phyloP scores from a whole-genome alignment of 1,284 basidiomycete species.

The Stygiomarasmius scandens region DNA sequence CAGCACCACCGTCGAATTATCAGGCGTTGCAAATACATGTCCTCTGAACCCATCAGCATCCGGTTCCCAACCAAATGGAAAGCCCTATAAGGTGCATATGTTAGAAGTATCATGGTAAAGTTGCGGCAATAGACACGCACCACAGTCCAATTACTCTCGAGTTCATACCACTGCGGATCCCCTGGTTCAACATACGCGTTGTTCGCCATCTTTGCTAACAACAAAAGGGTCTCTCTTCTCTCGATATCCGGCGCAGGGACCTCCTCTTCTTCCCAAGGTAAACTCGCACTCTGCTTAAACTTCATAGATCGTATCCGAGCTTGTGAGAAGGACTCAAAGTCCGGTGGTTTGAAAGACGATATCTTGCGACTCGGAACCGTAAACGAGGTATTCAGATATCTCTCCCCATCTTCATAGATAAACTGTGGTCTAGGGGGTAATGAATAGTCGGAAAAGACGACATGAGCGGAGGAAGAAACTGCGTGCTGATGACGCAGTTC shows the following conservation, averaged over 20 bases:
- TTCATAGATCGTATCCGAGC: constrained; percentile 54
- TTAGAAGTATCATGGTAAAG: background rate
- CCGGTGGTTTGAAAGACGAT: constrained; percentile 51
- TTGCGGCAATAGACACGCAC: constrained; percentile 43
- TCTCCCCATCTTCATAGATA: background rate
- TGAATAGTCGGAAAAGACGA: constrained; percentile 62
- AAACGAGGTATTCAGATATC: constrained; percentile 30
- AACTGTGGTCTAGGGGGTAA: constrained; percentile 16
- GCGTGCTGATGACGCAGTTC: constrained; percentile 72
- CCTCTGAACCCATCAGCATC: constrained; percentile 89
- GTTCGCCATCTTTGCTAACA: constrained; percentile 92
- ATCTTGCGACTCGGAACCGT: constrained; percentile 41
- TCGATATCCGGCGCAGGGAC: constrained; percentile 70
- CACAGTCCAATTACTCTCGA: constrained; percentile 64
- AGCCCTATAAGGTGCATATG: constrained; percentile 51
- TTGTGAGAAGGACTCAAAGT: constrained; percentile 48
- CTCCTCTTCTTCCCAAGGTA: constrained; percentile 67
- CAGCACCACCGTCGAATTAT: constrained; percentile 86
- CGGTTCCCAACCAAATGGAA: constrained; percentile 92
- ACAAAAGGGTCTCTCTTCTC: constrained; percentile 75
- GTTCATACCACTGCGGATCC: constrained; percentile 77
- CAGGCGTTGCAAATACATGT: constrained; percentile 82
- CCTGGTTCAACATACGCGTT: constrained; percentile 81
- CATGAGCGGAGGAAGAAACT: constrained; percentile 50
- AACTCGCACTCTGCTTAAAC: constrained; percentile 45